These are phyloP conservation scores for Agrocybe pediades DNA, from an alignment of 768 basidiomycete species.

Conservation along the genomic window DNA sequence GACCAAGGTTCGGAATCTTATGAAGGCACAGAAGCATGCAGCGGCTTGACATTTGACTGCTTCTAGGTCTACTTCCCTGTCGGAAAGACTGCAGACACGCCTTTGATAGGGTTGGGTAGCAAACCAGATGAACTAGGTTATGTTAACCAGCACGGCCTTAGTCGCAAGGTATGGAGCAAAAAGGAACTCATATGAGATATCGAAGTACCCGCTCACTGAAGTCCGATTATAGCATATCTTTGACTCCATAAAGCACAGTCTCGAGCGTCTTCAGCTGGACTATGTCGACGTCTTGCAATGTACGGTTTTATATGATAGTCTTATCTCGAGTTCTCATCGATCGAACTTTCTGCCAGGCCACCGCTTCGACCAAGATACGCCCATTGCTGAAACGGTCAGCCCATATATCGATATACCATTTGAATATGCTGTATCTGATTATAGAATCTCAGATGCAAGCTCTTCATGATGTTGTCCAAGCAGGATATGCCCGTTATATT, in stretches of 20 bases:
- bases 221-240: conserved; percentile 61
- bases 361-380: conserved; percentile 58
- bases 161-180: conserved; percentile 27
- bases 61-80: conserved; percentile 41
- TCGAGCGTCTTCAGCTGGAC: conserved; percentile 71
- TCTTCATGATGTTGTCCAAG: conserved; percentile 66
- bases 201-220: conserved; percentile 14
- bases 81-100: conserved; percentile 20
- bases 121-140: conserved; percentile 46
- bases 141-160: conserved; percentile 53
- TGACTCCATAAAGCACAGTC: conserved; percentile 58
- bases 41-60: background rate
- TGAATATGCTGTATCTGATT: background rate
- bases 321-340: conserved; percentile 10
- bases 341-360: conserved; percentile 35
- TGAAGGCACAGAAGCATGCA: background rate
- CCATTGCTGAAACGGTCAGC: conserved; percentile 54
- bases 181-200: background rate
- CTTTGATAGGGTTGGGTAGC: conserved; percentile 8
- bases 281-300: conserved; percentile 80
- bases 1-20: conserved; percentile 56
- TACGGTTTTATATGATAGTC: conserved; percentile 15
- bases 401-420: background rate
- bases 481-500: conserved; percentile 62
- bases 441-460: conserved; percentile 56